A percentile compares a stretch with the other conserved stretches of the same genome.
Conservation (phyloP, 257 asterid genomes). For the Fraxinus quadrangulata region DNA sequence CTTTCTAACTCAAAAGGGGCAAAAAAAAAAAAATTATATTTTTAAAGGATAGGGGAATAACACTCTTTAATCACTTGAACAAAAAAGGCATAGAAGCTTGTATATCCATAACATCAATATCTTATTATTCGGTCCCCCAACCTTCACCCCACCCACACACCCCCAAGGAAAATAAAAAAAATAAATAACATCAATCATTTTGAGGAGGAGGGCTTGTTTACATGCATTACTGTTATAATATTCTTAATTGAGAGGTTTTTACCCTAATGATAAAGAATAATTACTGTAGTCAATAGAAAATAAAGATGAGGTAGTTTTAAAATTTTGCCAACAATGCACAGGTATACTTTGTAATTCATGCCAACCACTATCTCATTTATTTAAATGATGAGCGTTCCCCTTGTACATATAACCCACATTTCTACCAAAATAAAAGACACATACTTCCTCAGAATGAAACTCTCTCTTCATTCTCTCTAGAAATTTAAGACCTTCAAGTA, state of each 20-base stretch:
- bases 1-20: not conserved
- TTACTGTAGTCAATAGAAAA: not conserved
- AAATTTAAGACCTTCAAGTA: no score
- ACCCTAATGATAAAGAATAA: no score
- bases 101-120: not conserved
- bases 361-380: not conserved
- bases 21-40: not conserved
- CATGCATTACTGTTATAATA: not conserved
- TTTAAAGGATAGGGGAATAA: not conserved
- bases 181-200: not conserved
- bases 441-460: not conserved
- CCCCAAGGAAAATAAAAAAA: not conserved
- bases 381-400: not conserved
- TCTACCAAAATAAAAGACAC: not conserved
- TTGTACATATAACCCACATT: not conserved
- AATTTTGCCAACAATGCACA: not conserved
- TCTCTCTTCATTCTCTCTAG: not conserved
- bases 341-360: not conserved
- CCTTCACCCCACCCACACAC: not conserved
- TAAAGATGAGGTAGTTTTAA: no score
- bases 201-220: no score
- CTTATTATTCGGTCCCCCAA: not conserved
- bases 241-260: not conserved
- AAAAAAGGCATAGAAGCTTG: not conserved
- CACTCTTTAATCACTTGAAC: not conserved